Evolutionary conservation across 805 yeast species (phyloP).

Genomic region (Wickerhamomyces bovis): DNA sequence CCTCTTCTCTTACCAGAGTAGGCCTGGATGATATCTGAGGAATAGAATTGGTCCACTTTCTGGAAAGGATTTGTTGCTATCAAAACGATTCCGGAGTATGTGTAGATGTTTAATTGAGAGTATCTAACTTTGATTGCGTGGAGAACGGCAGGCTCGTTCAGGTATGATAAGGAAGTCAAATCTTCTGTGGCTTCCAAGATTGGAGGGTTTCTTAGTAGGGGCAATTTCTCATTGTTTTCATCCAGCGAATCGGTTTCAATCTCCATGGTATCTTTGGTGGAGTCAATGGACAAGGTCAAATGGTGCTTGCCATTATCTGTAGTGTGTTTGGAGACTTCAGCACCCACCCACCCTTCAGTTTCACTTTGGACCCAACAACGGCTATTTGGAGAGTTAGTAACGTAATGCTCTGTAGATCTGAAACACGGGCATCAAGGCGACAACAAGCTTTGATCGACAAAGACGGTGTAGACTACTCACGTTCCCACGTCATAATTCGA

Average conservation of each 20-base stretch:
- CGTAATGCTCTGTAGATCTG: background rate
- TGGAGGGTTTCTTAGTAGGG: slow-evolving; percentile 86
- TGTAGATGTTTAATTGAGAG: slow-evolving; percentile 83
- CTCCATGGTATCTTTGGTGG: slow-evolving; percentile 37
- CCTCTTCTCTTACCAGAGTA: slow-evolving; percentile 91
- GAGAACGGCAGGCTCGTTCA: slow-evolving; percentile 94
- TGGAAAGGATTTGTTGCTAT: slow-evolving; percentile 97
- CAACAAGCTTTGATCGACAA: background rate
- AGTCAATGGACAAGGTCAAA: slow-evolving; percentile 48
- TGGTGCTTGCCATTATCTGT: slow-evolving; percentile 38
- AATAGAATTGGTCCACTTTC: slow-evolving; percentile 81
- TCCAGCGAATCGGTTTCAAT: slow-evolving; percentile 38
- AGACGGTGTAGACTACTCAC: slow-evolving; percentile 28
- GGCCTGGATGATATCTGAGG: slow-evolving; percentile 89
- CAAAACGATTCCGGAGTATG: slow-evolving; percentile 93
- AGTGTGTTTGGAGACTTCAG: slow-evolving; percentile 45
- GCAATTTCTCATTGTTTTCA: slow-evolving; percentile 40
- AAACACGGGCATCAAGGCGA: background rate
- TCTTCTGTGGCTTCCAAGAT: slow-evolving; percentile 91
- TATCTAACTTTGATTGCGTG: slow-evolving; percentile 90
- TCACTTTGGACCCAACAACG: slow-evolving; percentile 78
- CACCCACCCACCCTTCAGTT: slow-evolving; percentile 67
- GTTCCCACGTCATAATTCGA: slow-evolving; percentile 49
- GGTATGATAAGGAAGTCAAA: slow-evolving; percentile 82
- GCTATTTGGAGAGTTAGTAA: slow-evolving; percentile 34